A percentile compares a stretch with the other conserved stretches of the same genome.
phyloP scores from a whole-genome alignment of 164 flowering plant genomes.

The Tinospora cordifolia region DNA sequence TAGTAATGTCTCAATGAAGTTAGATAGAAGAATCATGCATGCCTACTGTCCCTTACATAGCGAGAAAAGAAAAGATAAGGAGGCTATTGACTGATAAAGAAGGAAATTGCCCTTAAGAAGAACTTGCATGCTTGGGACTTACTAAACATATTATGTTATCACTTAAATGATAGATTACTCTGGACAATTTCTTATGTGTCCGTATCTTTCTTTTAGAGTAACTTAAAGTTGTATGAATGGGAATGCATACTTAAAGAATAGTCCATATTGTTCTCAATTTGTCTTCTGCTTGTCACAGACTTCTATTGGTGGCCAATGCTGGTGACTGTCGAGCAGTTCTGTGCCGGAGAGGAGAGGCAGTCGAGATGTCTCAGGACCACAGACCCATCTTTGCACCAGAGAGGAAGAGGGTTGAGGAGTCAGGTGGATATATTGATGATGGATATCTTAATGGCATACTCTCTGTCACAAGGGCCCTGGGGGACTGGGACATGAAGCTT shows the following conservation, averaged over 20 bases:
- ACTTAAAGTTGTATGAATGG: not conserved
- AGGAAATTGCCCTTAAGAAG: no score
- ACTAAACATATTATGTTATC: no score
- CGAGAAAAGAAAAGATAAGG: no score
- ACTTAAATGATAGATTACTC: no score
- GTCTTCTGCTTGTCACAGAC: slow-evolving; percentile 31
- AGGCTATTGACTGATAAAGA: no score
- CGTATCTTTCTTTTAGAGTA: not conserved
- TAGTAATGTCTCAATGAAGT: not conserved
- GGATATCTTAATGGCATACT: slow-evolving; percentile 81
- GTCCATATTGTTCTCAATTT: not conserved
- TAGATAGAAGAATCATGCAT: not conserved
- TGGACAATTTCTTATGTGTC: no score
- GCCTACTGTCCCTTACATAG: no score
- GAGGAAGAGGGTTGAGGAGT: slow-evolving; percentile 44
- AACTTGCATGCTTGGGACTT: no score
- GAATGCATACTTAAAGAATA: not conserved
- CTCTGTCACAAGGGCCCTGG: slow-evolving; percentile 71
- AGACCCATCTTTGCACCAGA: slow-evolving; percentile 52
- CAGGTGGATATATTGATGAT: slow-evolving; percentile 61
- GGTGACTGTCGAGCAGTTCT: slow-evolving; percentile 94
- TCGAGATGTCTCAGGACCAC: slow-evolving; percentile 80
- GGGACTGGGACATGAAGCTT: slow-evolving; percentile 87
- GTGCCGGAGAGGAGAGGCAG: slow-evolving; percentile 71
- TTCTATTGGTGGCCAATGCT: slow-evolving; percentile 72